Evolutionary conservation across 495 filamentous ascomycete genomes (phyloP).

Genomic region (Parmelia sp.): DNA sequence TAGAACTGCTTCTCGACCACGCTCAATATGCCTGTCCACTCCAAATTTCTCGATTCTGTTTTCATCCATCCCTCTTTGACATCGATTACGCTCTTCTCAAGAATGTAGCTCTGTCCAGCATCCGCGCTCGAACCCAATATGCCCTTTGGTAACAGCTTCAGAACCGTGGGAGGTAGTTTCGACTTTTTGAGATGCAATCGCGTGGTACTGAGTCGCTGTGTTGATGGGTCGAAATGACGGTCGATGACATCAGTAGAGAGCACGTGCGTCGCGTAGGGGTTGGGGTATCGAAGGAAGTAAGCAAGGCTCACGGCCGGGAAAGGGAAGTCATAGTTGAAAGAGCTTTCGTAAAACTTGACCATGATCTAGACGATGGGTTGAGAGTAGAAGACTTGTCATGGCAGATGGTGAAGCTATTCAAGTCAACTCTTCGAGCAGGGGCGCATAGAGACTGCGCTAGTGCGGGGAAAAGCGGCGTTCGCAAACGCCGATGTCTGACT

Average conservation of each 20-base stretch:
- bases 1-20: slow-evolving; percentile 87
- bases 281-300: slow-evolving; percentile 98
- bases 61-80: slow-evolving; percentile 83
- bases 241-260: slow-evolving; percentile 93
- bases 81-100: slow-evolving; percentile 87
- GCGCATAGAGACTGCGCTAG: slow-evolving; percentile 3
- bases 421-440: not conserved
- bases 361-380: slow-evolving; percentile 33
- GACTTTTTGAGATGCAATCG: slow-evolving; percentile 92
- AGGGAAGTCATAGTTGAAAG: slow-evolving; percentile 84
- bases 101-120: slow-evolving; percentile 73
- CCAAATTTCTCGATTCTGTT: slow-evolving; percentile 76
- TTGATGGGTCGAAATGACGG: slow-evolving; percentile 69
- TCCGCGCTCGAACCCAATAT: slow-evolving; percentile 58
- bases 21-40: slow-evolving; percentile 85
- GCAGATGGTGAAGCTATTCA: slow-evolving; percentile 2
- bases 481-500: slow-evolving; percentile 7
- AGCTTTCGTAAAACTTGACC: slow-evolving; percentile 85
- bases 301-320: slow-evolving; percentile 90
- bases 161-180: slow-evolving; percentile 73
- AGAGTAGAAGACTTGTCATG: not conserved
- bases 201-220: slow-evolving; percentile 76
- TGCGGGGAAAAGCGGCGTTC: slow-evolving; percentile 12
- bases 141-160: slow-evolving; percentile 74
- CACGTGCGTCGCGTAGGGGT: slow-evolving; percentile 92